Evolutionary conservation across 23 red algal species (phyloP).

Genomic region (Chondrus crispus): DNA sequence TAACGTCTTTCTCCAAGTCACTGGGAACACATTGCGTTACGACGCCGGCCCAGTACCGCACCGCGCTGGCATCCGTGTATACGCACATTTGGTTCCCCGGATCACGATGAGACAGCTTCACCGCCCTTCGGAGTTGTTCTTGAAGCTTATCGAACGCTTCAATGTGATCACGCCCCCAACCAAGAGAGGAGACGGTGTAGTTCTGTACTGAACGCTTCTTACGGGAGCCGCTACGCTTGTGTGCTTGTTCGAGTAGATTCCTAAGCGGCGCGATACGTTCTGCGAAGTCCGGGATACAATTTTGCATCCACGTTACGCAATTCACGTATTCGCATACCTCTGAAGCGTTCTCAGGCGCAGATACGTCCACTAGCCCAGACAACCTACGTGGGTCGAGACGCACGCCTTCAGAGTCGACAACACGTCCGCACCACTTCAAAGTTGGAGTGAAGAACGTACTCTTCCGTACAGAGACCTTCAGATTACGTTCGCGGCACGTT

Average conservation of each 20-base stretch:
- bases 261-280: neutral
- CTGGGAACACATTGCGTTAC: neutral
- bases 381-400: conserved; percentile 13
- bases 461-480: neutral
- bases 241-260: conserved; percentile 10
- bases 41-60: neutral
- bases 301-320: neutral
- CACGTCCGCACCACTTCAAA: conserved; percentile 12
- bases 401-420: neutral
- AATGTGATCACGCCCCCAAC: neutral
- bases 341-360: neutral
- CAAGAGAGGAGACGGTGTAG: neutral
- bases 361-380: neutral
- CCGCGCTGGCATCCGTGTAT: neutral
- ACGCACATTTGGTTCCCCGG: neutral
- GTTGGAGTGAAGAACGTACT: neutral
- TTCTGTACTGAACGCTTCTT: neutral
- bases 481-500: neutral
- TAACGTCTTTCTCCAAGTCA: neutral
- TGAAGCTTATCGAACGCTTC: neutral
- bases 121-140: neutral
- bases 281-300: neutral
- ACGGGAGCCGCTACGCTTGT: neutral
- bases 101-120: neutral
- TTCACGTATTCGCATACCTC: conserved; percentile 7